Conservation (phyloP, 768 basidiomycete species). For the Chalciporus chontae region DNA sequence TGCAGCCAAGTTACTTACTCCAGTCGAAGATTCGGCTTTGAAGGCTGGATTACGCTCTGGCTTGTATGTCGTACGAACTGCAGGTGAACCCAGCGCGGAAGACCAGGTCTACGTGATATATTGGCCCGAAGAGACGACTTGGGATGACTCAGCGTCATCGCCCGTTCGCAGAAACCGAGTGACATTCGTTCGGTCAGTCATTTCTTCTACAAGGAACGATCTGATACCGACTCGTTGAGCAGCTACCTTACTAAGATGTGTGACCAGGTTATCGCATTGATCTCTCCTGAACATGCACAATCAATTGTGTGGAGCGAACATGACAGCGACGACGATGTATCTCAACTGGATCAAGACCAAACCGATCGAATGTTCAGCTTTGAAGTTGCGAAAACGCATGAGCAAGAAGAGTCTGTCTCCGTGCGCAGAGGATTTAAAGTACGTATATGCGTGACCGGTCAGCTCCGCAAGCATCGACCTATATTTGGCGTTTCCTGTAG, state of each 20-base stretch:
- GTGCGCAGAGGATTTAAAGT: constrained; percentile 45
- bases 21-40: not conserved
- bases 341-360: constrained; percentile 36
- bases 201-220: not conserved
- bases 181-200: constrained; percentile 48
- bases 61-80: constrained; percentile 40
- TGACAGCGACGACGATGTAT: constrained; percentile 20
- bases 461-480: constrained; percentile 32
- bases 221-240: not conserved
- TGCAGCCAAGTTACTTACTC: constrained; percentile 5
- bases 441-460: not conserved
- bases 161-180: constrained; percentile 51
- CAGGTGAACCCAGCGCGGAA: not conserved
- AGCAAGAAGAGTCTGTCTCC: constrained; percentile 51
- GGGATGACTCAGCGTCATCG: constrained; percentile 48
- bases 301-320: constrained; percentile 44
- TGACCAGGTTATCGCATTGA: constrained; percentile 49
- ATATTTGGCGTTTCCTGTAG: constrained; percentile 23
- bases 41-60: constrained; percentile 44
- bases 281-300: constrained; percentile 45
- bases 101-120: constrained; percentile 46
- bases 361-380: constrained; percentile 52
- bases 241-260: constrained; percentile 59
- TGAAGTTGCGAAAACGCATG: constrained; percentile 52
- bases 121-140: constrained; percentile 63